Evolutionary conservation across 805 yeast species (phyloP), one percentile per base, ranked within the genome.

Genomic region (Candida saitoana): DNA sequence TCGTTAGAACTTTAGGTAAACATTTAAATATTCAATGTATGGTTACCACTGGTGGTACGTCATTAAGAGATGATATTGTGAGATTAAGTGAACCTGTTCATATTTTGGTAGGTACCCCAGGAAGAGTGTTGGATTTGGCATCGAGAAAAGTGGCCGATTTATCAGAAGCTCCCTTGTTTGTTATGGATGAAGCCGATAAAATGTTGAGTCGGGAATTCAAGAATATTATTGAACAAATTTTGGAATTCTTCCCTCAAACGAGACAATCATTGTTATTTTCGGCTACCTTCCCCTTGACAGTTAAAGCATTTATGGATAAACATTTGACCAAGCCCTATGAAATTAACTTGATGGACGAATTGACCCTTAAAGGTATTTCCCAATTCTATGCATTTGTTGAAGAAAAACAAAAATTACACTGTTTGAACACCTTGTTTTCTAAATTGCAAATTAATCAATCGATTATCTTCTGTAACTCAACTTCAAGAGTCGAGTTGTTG

Each of bases 151-250:
- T 91, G 42, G 96, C 96, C 9, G 95, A 91, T 59, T 77, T 93
- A 46, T 80, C 87, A 42, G 85, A 84, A 48, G 87, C 96, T 67
- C 82, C 85, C 35, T 73, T 87, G 62, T 89, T 93, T 62, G 82
- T 95, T 41, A 89, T 93, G 97, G 99, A 93, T 65, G 99, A 93
- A 74, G 99, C 99, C 44, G 99, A 93, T 67, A 93, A 93, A 65
- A 87, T 93, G 85, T 77, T 93, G 46, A 80, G 93, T 30, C 80
- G 87, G 53, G 99, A 93, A 58, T 93, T 93, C 66, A 84, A 85
- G 52, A 77, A 79, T 27, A 82, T 90, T 43, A 87, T 91, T 49
- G 95, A 87, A 62, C 95, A 87, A 62, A 85, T 91, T 48, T 73
- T 93, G 54, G 72, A 73, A 35, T 87, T 84, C 57, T 81, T 91